Evolutionary conservation across 129 eudicot genomes (phyloP).

Genomic region (Artemisia argyi): DNA sequence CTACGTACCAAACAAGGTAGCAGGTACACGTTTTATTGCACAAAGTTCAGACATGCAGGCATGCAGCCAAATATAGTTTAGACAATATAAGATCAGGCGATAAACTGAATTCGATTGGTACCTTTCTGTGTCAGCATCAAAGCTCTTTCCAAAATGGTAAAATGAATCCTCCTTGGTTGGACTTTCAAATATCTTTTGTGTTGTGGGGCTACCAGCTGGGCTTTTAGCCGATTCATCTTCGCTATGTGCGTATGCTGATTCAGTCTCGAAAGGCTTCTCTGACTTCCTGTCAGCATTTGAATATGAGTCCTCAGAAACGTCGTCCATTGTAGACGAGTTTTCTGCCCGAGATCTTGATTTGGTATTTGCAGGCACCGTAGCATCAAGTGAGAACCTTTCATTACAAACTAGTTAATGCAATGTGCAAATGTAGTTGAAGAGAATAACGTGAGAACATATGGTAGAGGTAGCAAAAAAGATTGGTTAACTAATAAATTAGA

Average conservation of each 20-base stretch:
- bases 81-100: too few species aligned
- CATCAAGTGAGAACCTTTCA: constrained; percentile 66
- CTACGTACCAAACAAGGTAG: too few species aligned
- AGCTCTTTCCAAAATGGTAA: too few species aligned
- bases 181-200: too few species aligned
- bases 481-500: neutral
- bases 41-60: too few species aligned
- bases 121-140: constrained; percentile 84
- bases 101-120: constrained; percentile 11
- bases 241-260: too few species aligned
- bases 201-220: too few species aligned
- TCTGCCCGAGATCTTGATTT: constrained; percentile 49
- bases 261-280: too few species aligned
- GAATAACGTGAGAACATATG: neutral
- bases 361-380: constrained; percentile 49
- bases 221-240: too few species aligned
- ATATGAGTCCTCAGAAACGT: constrained; percentile 47
- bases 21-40: too few species aligned
- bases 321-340: constrained; percentile 43
- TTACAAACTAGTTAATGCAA: constrained; percentile 12
- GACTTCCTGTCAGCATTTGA: constrained; percentile 55
- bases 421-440: neutral
- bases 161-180: too few species aligned
- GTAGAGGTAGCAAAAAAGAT: neutral
- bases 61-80: too few species aligned